phyloP scores from a whole-genome alignment of 768 basidiomycete genomes.

The Gymnopilus junonius region DNA sequence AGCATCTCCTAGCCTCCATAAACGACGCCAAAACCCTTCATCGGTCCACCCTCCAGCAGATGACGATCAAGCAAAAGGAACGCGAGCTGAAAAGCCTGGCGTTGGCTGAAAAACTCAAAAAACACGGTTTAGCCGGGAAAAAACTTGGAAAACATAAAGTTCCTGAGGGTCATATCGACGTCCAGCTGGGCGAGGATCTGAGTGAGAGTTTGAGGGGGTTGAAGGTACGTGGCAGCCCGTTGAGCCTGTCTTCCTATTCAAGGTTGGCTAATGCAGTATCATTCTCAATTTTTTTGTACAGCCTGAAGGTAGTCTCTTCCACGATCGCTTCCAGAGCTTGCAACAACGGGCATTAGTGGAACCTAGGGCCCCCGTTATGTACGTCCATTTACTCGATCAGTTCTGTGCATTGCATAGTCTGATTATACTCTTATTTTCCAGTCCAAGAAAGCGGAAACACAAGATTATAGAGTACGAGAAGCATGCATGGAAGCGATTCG shows the following conservation, averaged over 20 bases:
- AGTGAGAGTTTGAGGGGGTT: slow-evolving; percentile 82
- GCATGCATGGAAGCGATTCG: slow-evolving; percentile 16
- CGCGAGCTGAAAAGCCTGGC: slow-evolving; percentile 46
- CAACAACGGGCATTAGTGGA: slow-evolving; percentile 89
- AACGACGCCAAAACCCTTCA: slow-evolving; percentile 58
- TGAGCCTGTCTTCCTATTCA: neutral
- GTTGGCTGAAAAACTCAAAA: slow-evolving; percentile 53
- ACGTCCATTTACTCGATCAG: slow-evolving; percentile 59
- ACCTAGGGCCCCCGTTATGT: slow-evolving; percentile 83
- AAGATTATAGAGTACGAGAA: slow-evolving; percentile 16
- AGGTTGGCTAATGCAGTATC: neutral
- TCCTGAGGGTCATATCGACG: slow-evolving; percentile 68
- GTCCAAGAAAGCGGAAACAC: slow-evolving; percentile 14
- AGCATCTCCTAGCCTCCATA: slow-evolving; percentile 65
- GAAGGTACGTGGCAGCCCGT: slow-evolving; percentile 60
- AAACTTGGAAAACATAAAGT: slow-evolving; percentile 83
- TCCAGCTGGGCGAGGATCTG: slow-evolving; percentile 91
- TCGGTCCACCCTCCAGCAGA: slow-evolving; percentile 37
- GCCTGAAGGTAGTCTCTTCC: slow-evolving; percentile 95
- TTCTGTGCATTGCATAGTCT: slow-evolving; percentile 70
- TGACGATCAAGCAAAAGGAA: slow-evolving; percentile 45
- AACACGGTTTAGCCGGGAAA: slow-evolving; percentile 70
- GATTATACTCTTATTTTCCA: neutral
- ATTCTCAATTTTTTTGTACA: slow-evolving; percentile 29
- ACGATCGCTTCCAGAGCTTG: slow-evolving; percentile 86